Percentiles rank a stretch among this genome's conserved stretches.
Conservation (phyloP, 2,329 filamentous ascomycete genomes). For the Fusarium oxysporum region DNA sequence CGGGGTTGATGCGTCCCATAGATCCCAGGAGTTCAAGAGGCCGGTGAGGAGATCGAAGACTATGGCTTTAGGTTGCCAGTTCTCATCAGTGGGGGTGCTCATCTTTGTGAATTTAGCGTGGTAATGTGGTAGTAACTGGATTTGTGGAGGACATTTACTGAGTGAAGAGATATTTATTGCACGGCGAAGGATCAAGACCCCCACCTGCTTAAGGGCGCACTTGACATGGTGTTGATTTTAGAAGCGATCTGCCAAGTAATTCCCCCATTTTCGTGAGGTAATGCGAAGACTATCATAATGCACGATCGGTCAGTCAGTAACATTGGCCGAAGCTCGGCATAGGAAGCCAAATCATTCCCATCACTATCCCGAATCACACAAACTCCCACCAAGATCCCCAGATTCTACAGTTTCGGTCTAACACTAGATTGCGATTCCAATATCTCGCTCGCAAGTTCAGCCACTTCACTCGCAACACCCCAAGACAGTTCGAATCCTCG, state of each 20-base stretch:
- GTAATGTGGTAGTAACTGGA: fast-evolving
- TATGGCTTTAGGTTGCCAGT: constrained; percentile 50
- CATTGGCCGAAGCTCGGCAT: neutral
- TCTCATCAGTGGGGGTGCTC: neutral
- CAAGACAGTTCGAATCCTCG: constrained; percentile 72
- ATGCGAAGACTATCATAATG: neutral
- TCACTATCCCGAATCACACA: neutral
- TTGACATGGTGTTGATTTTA: neutral
- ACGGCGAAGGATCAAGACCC: neutral
- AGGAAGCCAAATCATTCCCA: neutral
- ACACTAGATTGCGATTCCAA: neutral
- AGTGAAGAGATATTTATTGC: neutral
- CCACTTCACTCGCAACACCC: constrained; percentile 66
- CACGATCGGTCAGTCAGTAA: neutral
- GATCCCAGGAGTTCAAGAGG: constrained; percentile 54
- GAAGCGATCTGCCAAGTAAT: neutral
- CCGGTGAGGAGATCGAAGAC: constrained; percentile 57
- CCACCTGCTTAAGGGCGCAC: neutral
- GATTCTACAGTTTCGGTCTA: constrained; percentile 17
- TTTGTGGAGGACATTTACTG: fast-evolving
- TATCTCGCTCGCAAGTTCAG: constrained; percentile 21
- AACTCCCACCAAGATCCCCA: neutral
- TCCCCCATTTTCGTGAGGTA: neutral
- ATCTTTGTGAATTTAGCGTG: fast-evolving
- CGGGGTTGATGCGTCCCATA: constrained; percentile 51